phyloP scores from a whole-genome alignment of 75 land plant genomes.

The Selaginella moellendorffii region DNA sequence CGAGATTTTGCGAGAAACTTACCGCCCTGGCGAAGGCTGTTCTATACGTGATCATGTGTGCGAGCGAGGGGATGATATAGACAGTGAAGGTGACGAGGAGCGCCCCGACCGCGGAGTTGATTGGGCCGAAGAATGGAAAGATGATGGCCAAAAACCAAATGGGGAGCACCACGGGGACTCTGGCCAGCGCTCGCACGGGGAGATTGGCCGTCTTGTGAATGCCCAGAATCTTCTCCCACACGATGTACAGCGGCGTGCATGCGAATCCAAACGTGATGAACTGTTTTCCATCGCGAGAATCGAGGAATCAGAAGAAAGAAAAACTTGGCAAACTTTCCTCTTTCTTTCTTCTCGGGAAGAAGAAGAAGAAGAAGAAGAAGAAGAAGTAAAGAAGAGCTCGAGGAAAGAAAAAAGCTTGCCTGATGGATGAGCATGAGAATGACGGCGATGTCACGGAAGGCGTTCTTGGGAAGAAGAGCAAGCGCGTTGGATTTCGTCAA shows the following conservation, averaged over 20 bases:
- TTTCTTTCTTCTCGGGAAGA: too few species aligned
- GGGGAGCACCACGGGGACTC: conserved; percentile 65
- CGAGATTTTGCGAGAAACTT: too few species aligned
- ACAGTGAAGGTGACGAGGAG: conserved; percentile 85
- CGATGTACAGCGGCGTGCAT: conserved; percentile 76
- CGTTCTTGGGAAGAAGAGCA: conserved; percentile 41
- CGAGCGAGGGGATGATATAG: conserved; percentile 65
- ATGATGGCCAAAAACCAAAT: conserved; percentile 83
- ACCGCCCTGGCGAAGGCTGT: conserved; percentile 56
- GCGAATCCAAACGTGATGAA: conserved; percentile 89
- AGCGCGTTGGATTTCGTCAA: conserved; percentile 57
- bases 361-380: too few species aligned
- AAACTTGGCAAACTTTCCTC: too few species aligned
- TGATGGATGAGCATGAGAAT: conserved; percentile 75
- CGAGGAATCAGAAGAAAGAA: neutral
- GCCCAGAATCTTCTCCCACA: conserved; percentile 79
- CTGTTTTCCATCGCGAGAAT: conserved; percentile 17
- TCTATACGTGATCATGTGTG: conserved; percentile 60
- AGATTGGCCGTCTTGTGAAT: conserved; percentile 47
- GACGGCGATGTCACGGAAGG: conserved; percentile 41
- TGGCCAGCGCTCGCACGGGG: conserved; percentile 40
- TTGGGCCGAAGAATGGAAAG: conserved; percentile 87
- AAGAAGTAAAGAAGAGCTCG: too few species aligned
- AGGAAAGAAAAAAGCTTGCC: conserved; percentile 22
- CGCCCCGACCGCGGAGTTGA: conserved; percentile 81